Conservation (phyloP, 73 alveolate genomes). For the Symbiodinium pilosum region DNA sequence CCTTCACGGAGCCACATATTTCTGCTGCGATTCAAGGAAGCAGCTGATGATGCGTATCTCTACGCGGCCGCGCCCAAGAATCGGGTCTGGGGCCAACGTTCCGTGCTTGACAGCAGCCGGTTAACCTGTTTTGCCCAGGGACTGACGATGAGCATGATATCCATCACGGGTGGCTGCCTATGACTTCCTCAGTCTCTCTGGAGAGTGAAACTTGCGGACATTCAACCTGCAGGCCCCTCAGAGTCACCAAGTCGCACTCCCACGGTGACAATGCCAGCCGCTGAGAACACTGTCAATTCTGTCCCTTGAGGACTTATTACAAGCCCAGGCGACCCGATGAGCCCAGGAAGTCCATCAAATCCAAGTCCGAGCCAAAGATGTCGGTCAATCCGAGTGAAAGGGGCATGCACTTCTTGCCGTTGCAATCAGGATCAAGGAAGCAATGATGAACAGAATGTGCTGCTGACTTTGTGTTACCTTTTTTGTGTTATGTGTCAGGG, state of each 20-base stretch:
- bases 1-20: too few relatives aligned
- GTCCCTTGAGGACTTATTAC: neutral
- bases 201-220: neutral
- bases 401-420: neutral
- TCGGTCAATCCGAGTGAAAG: neutral
- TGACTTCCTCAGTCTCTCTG: too few relatives aligned
- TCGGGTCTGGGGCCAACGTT: neutral
- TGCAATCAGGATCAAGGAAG: slow-evolving; percentile 25
- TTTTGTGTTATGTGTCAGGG: too few relatives aligned
- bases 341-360: neutral
- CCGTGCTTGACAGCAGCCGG: neutral
- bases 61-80: neutral
- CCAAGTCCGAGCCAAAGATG: neutral
- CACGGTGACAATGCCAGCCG: neutral
- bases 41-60: slow-evolving; percentile 12
- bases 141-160: neutral
- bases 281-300: neutral
- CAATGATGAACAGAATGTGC: slow-evolving; percentile 18
- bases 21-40: neutral
- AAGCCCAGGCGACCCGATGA: neutral
- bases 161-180: neutral
- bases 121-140: neutral
- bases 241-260: neutral
- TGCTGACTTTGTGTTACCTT: neutral
- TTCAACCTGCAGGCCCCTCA: neutral